These are phyloP conservation scores for Rhodotorula kratochvilovae DNA, from an alignment of 768 basidiomycete species.

Conservation along the genomic window DNA sequence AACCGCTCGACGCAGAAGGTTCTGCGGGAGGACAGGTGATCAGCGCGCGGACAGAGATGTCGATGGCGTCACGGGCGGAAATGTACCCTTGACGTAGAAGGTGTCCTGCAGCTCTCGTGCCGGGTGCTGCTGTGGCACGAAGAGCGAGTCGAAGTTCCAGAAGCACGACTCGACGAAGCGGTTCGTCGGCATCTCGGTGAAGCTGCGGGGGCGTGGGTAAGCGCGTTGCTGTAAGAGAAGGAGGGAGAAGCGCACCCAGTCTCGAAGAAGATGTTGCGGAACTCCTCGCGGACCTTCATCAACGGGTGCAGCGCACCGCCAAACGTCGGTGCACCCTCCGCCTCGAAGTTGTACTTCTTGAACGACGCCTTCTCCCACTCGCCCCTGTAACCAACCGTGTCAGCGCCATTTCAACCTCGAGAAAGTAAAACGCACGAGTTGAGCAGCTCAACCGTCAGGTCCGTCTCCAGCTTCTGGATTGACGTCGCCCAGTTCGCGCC, in stretches of 20 bases:
- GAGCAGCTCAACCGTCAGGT: conserved; percentile 92
- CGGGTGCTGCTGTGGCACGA: conserved; percentile 98
- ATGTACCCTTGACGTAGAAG: conserved; percentile 86
- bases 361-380: conserved; percentile 87
- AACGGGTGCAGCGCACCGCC: conserved; percentile 94
- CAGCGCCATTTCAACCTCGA: neutral
- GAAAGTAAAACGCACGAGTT: conserved; percentile 61
- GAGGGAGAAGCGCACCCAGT: conserved; percentile 74
- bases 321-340: conserved; percentile 79
- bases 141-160: conserved; percentile 98
- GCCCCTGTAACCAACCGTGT: conserved; percentile 56
- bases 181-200: conserved; percentile 96
- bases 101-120: conserved; percentile 97
- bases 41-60: neutral
- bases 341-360: conserved; percentile 99
- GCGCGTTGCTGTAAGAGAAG: neutral
- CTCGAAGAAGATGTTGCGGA: conserved; percentile 94
- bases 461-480: conserved; percentile 87
- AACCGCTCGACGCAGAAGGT: conserved; percentile 68
- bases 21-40: conserved; percentile 53
- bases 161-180: conserved; percentile 95
- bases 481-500: conserved; percentile 84
- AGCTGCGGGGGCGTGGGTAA: conserved; percentile 53
- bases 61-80: neutral
- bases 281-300: conserved; percentile 95